phyloP scores from a whole-genome alignment of 2,329 filamentous ascomycete species.

The Xylogone sp. region DNA sequence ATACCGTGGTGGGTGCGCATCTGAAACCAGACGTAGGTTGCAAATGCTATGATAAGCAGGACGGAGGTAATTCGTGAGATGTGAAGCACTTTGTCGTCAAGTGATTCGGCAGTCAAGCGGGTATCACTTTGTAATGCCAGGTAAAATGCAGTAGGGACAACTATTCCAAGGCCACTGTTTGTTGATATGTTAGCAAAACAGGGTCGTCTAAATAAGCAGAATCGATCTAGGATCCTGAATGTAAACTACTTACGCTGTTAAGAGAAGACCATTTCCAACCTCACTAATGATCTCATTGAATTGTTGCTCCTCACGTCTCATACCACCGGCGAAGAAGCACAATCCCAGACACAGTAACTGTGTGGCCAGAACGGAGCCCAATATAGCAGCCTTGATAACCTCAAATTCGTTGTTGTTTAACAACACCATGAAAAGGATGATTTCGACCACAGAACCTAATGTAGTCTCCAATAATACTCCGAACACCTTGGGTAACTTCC shows the following conservation, averaged over 20 bases:
- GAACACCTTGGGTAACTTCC: constrained; percentile 71
- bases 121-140: constrained; percentile 36
- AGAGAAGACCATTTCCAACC: constrained; percentile 70
- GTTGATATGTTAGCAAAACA: constrained; percentile 6
- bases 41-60: constrained; percentile 66
- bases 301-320: constrained; percentile 61
- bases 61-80: constrained; percentile 70
- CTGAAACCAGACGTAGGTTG: constrained; percentile 68
- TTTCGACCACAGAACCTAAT: constrained; percentile 73
- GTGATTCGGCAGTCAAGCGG: constrained; percentile 29
- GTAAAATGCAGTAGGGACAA: constrained; percentile 43
- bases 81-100: constrained; percentile 51
- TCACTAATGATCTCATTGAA: constrained; percentile 77
- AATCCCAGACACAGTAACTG: constrained; percentile 74
- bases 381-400: constrained; percentile 80
- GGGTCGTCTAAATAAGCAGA: neutral
- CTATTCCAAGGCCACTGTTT: constrained; percentile 43
- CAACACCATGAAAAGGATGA: constrained; percentile 78
- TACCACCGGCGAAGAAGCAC: constrained; percentile 75
- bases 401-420: constrained; percentile 52
- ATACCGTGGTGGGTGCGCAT: constrained; percentile 73
- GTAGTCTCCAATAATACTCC: constrained; percentile 60
- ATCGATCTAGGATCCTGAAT: too few species aligned
- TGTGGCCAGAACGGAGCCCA: constrained; percentile 80
- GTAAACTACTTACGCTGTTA: constrained; percentile 65